Percentiles rank a stretch among this genome's conserved stretches.
Conservation (phyloP, 2,329 filamentous ascomycete genomes). For the Neopestalotiopsis rosae region DNA sequence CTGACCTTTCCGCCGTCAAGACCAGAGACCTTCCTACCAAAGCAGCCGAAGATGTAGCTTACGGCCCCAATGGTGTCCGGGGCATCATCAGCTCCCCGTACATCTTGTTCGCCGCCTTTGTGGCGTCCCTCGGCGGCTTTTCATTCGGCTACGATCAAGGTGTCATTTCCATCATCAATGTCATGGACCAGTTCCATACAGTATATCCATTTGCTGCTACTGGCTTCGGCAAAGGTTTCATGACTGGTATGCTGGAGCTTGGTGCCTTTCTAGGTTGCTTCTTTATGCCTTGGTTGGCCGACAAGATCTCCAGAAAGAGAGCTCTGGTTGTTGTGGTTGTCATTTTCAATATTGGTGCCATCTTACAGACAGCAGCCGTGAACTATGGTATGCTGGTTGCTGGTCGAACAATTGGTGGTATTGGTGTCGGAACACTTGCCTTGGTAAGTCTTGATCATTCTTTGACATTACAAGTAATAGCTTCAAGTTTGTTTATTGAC, state of each 20-base stretch:
- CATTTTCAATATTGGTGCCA: conserved; percentile 48
- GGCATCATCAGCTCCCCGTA: conserved; percentile 30
- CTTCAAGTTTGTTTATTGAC: neutral
- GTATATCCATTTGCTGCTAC: conserved; percentile 40
- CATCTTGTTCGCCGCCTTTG: conserved; percentile 46
- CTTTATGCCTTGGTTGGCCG: conserved; percentile 42
- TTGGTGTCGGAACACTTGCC: conserved; percentile 36
- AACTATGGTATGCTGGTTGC: conserved; percentile 33
- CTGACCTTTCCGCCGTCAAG: conserved; percentile 3
- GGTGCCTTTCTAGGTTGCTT: conserved; percentile 43
- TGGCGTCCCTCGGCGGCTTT: conserved; percentile 53
- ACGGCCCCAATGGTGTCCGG: neutral
- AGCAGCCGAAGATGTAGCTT: neutral
- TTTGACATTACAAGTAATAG: neutral
- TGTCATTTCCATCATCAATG: conserved; percentile 47
- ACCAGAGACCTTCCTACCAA: neutral
- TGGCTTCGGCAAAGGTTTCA: conserved; percentile 43
- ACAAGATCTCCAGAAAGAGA: conserved; percentile 48
- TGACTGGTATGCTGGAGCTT: conserved; percentile 49
- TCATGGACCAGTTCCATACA: conserved; percentile 49
- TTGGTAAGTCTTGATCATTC: neutral
- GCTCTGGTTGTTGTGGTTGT: conserved; percentile 43
- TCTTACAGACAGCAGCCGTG: conserved; percentile 39
- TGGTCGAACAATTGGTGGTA: conserved; percentile 35
- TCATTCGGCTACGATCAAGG: conserved; percentile 46